These are phyloP conservation scores for Aristolochia fimbriata DNA, from an alignment of 164 flowering plant species.

Conservation along the genomic window DNA sequence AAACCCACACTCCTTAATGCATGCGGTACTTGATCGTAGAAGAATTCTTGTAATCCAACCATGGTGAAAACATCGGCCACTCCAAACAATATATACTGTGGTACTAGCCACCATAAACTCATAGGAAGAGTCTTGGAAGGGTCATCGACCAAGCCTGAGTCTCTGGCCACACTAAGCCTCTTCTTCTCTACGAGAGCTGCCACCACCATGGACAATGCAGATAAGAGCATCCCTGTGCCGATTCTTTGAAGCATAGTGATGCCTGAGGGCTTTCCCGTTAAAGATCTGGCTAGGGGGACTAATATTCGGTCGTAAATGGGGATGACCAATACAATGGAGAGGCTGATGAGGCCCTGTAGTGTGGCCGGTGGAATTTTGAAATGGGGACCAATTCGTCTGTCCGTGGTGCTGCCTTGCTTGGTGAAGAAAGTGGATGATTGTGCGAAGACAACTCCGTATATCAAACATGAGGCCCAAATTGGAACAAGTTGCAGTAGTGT, in stretches of 20 bases:
- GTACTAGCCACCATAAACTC: slow-evolving; percentile 7
- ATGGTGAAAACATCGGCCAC: slow-evolving; percentile 5
- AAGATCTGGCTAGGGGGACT: neutral
- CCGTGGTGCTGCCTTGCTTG: slow-evolving; percentile 9
- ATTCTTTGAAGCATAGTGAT: slow-evolving; percentile 4
- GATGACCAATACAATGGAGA: too few relatives aligned
- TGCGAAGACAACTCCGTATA: slow-evolving; percentile 2
- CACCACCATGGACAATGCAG: neutral
- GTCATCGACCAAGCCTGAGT: neutral
- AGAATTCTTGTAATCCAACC: slow-evolving; percentile 5
- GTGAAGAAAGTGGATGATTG: slow-evolving; percentile 8
- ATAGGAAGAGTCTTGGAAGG: slow-evolving; percentile 3
- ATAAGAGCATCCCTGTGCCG: slow-evolving; percentile 1
- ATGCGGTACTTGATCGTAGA: too few relatives aligned
- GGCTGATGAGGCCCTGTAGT: too few relatives aligned
- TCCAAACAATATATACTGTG: slow-evolving; percentile 5
- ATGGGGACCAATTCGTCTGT: slow-evolving; percentile 1
- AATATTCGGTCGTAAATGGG: slow-evolving; percentile 1
- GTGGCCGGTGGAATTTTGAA: too few relatives aligned
- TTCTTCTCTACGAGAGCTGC: slow-evolving; percentile 4
- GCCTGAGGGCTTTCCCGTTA: slow-evolving; percentile 1
- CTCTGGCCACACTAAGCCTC: slow-evolving; percentile 5
- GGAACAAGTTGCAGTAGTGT: slow-evolving; percentile 1
- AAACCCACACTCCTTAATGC: too few relatives aligned
- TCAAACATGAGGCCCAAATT: slow-evolving; percentile 5